Conservation (phyloP, 2,329 filamentous ascomycete genomes). For the Neospermospora avenae region DNA sequence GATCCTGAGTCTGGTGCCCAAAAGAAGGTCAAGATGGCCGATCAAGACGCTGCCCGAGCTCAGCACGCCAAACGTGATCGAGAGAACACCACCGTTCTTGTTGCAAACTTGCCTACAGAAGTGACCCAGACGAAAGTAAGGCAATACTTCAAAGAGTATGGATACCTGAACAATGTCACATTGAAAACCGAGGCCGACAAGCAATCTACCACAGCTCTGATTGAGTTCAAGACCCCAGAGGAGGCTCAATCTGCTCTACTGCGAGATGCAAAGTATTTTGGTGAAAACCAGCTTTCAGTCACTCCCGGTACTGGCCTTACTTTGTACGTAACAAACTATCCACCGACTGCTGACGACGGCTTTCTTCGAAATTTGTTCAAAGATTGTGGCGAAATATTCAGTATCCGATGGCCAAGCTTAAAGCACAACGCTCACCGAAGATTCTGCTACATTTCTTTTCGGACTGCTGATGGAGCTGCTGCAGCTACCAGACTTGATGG, state of each 20-base stretch:
- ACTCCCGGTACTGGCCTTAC: conserved; percentile 73
- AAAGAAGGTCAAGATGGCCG: conserved; percentile 62
- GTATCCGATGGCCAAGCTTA: conserved; percentile 84
- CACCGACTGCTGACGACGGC: conserved; percentile 67
- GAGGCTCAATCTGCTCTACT: conserved; percentile 80
- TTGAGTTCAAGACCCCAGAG: conserved; percentile 80
- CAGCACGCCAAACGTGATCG: conserved; percentile 70
- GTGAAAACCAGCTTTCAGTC: conserved; percentile 70
- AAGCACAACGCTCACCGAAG: conserved; percentile 85
- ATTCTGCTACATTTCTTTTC: conserved; percentile 96
- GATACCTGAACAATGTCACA: conserved; percentile 74
- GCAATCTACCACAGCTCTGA: conserved; percentile 65
- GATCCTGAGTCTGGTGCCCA: conserved; percentile 48
- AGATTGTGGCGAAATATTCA: conserved; percentile 76
- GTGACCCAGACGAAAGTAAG: conserved; percentile 70
- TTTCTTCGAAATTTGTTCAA: conserved; percentile 68
- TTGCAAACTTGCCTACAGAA: conserved; percentile 70
- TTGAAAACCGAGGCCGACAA: conserved; percentile 60
- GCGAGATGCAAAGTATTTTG: conserved; percentile 76
- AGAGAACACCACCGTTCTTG: conserved; percentile 82
- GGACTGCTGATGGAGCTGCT: conserved; percentile 62
- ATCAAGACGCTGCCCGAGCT: conserved; percentile 37
- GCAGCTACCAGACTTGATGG: conserved; percentile 73
- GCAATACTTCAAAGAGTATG: conserved; percentile 90
- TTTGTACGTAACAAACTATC: conserved; percentile 88